Base-by-base conservation (phyloP, 257 asterid genomes). In the Misopates orontium region DNA sequence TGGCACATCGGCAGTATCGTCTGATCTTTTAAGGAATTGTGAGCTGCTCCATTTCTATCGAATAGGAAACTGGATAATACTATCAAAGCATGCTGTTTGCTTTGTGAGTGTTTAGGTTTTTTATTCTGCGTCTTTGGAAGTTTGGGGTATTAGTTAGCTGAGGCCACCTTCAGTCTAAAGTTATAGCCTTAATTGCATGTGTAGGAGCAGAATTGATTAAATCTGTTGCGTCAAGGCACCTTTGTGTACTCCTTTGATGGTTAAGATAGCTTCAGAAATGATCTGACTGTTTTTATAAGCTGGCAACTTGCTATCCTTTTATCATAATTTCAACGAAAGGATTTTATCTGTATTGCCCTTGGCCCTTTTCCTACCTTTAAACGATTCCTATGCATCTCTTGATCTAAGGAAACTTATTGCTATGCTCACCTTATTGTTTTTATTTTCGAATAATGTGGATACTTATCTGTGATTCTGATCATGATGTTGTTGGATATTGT, bases 401-500 rank as follows among this genome's bases (percentile, higher is more conserved):
- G 2, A 28, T 6, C 36, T 28, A 28, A 28, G 36, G 6, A 2
- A 28, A 6, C 6, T 28, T 28, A 28, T n/a, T n/a, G n/a, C n/a
- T n/a, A n/a, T n/a, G n/a, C n/a, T n/a, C n/a, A n/a, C n/a, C n/a
- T n/a, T n/a, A n/a, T 61, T 61, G 1, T 36, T 56, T 63, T 49
- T 4, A 20, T 49, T 69, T 71, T 55, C 55, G 45, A 76, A 76
- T 79, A 82, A 82, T 71, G 59, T 52, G 69, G 75, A 41, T 42
- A 66, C 51, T 63, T 60, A 59, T 55, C 64, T 68, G 39, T 77
- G 65, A 59, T 70, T 8, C 54, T 22, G 53, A 53, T 60, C 65
- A 66, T 59, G 74, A 40, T 16, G 52, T 14, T n/a, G n/a, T n/a
- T 32, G 49, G 18, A 70, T 54, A 44, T 24, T 45, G 41, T 22